These are phyloP conservation scores for Kalmanozyma brasiliensis DNA, from an alignment of 1,284 basidiomycete genomes.

Conservation along the genomic window DNA sequence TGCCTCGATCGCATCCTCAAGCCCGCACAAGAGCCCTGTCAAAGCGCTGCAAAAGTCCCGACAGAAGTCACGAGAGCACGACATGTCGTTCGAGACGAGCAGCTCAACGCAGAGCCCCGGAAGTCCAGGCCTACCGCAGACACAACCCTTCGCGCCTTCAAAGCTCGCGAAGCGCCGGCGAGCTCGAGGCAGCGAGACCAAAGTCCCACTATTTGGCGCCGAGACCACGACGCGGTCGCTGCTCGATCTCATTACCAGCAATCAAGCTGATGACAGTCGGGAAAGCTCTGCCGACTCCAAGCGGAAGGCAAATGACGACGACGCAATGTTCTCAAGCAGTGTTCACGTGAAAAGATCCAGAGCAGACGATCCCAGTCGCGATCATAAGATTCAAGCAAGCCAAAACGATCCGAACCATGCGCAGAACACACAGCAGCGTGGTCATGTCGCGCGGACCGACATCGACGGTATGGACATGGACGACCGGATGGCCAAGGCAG, in stretches of 20 bases:
- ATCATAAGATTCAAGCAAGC: background rate
- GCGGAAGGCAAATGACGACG: constrained; percentile 19
- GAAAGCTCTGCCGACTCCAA: constrained; percentile 9
- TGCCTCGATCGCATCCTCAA: constrained; percentile 16
- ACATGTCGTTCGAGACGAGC: background rate
- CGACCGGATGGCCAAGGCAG: background rate
- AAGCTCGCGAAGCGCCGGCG: constrained; percentile 30
- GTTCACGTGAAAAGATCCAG: constrained; percentile 7
- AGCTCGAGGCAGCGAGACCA: background rate
- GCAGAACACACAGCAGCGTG: background rate
- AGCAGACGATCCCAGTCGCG: too few species aligned
- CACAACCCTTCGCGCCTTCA: constrained; percentile 31
- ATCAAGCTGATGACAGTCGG: background rate
- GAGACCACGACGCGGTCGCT: constrained; percentile 24
- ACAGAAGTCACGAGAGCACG: constrained; percentile 9
- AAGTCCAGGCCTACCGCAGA: constrained; percentile 18
- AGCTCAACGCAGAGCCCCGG: background rate
- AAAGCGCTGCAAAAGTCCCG: constrained; percentile 31
- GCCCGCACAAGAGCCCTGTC: constrained; percentile 32
- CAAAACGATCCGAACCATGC: too few species aligned
- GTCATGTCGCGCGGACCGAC: background rate
- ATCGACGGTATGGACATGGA: constrained; percentile 24
- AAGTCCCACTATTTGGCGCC: constrained; percentile 22
- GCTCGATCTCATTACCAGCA: constrained; percentile 22
- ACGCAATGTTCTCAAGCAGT: background rate